Evolutionary conservation across 2,329 filamentous ascomycete species (phyloP), one percentile per base, ranked within the genome.

Genomic region (Pseudocercospora vitis): DNA sequence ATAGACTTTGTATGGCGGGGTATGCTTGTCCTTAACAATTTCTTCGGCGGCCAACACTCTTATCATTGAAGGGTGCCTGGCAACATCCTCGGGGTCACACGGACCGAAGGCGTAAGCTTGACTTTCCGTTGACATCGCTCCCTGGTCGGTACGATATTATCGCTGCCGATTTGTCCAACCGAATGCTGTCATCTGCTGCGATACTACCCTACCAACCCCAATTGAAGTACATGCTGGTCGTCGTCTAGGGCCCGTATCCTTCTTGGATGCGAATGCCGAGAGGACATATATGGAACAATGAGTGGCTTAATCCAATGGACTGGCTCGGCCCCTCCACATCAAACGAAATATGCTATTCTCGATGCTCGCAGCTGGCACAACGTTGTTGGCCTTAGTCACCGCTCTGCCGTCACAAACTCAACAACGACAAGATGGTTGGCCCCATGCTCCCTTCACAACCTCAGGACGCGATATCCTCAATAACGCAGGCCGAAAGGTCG

Each of bases 401-500:
- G 12, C 45, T 12, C 21, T 8, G 45, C 33, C 9, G 6, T 26
- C 26, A 23, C 3, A n/a, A 11, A 29, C 16, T 12, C 11, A 19
- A 26, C 4, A 50, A 45, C 42, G 29, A 28, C 33, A 48, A 19
- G 42, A 50, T 50, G 53, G 48, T 32, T 67, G 63, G 62, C 64
- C 64, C 4, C 45, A 61, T 26, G 50, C 57, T 21, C 65, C 65
- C 3, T 65, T 67, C 45, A 60, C 52, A 28, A 64, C 61, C 24
- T 59, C 53, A 3, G 64, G 64, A 7, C 48, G 64, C 33, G 65
- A 67, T 26, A 63, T 75, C 16, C 28, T 73, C 19, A 67, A 72
- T 46, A 64, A 56, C n/a, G 67, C 66, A 47, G 68, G 68, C 29
- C 55, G 70, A 28, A 59, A 68, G 1, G 70, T 75, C 56, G 60